phyloP scores from a whole-genome alignment of 306 rosid species.

The Ceratonia siliqua region DNA sequence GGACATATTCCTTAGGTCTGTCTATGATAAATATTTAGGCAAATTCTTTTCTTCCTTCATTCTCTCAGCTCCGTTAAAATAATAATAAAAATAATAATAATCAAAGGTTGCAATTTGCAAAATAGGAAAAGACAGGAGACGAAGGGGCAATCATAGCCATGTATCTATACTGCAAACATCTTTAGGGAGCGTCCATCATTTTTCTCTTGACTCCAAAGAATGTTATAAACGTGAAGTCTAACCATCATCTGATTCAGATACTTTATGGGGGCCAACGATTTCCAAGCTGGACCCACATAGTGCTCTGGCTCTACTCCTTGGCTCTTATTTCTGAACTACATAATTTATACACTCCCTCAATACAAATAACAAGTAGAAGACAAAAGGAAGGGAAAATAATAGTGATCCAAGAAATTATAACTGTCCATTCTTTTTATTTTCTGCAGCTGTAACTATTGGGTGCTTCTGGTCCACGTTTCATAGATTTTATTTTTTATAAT shows the following conservation, averaged over 20 bases:
- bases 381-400: constrained; percentile 9
- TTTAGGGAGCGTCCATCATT: constrained; percentile 68
- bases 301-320: constrained; percentile 9
- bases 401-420: constrained; percentile 7
- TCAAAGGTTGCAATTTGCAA: constrained; percentile 3
- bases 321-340: constrained; percentile 23
- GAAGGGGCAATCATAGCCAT: constrained; percentile 61
- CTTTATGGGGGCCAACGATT: constrained; percentile 57
- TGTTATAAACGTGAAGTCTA: constrained; percentile 80
- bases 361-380: constrained; percentile 39
- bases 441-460: constrained; percentile 18
- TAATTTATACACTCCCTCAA: constrained; percentile 27
- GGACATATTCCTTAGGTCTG: constrained; percentile 41
- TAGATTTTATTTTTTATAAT: constrained; percentile 16
- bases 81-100: too few species aligned
- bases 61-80: not conserved
- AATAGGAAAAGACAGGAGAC: constrained; percentile 39
- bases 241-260: constrained; percentile 70
- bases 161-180: constrained; percentile 55
- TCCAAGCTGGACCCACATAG: constrained; percentile 50
- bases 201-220: constrained; percentile 62
- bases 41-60: not conserved
- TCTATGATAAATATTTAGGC: constrained; percentile 8
- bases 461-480: constrained; percentile 58
- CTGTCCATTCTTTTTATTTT: not conserved